A percentile compares a stretch with the other conserved stretches of the same genome.
Conservation (phyloP, 768 basidiomycete genomes). For the Tulasnella calospora region DNA sequence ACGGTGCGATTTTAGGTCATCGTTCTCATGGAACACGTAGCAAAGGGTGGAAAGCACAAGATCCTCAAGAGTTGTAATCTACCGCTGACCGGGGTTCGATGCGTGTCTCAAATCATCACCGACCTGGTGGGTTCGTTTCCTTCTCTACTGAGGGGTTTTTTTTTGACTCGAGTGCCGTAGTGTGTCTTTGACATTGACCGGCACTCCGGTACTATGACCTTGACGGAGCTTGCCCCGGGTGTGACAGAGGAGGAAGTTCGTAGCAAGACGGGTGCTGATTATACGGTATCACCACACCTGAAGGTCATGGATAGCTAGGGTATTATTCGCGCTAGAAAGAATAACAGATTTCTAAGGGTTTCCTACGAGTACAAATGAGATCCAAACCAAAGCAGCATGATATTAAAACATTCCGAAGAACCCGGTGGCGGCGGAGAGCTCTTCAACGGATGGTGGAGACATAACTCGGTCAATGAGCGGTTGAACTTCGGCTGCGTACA, state of each 20-base stretch:
- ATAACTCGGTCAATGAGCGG: slow-evolving; percentile 14
- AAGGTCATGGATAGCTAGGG: slow-evolving; percentile 29
- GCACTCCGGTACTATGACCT: slow-evolving; percentile 58
- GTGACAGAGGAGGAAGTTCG: slow-evolving; percentile 76
- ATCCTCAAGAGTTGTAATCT: slow-evolving; percentile 75
- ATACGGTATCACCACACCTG: slow-evolving; percentile 41
- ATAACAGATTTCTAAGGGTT: slow-evolving; percentile 13
- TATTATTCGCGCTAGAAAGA: not conserved
- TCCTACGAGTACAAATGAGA: slow-evolving; percentile 1
- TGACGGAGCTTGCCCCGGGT: slow-evolving; percentile 82
- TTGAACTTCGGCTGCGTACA: slow-evolving; percentile 6
- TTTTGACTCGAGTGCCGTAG: slow-evolving; percentile 22
- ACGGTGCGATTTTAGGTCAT: slow-evolving; percentile 47
- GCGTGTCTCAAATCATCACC: slow-evolving; percentile 88
- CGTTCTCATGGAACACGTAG: slow-evolving; percentile 82
- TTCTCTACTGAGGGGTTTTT: not conserved
- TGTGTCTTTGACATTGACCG: slow-evolving; percentile 83
- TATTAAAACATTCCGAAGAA: slow-evolving; percentile 13
- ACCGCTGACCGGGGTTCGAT: slow-evolving; percentile 81
- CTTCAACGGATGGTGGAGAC: not conserved
- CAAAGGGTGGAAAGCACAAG: slow-evolving; percentile 86
- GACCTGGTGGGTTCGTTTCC: slow-evolving; percentile 55
- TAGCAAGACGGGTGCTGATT: slow-evolving; percentile 82
- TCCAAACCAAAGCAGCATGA: not conserved
- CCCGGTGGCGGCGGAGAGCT: not conserved